phyloP scores from a whole-genome alignment of 1,139 yeast species.

The Williopsis jadinii region DNA sequence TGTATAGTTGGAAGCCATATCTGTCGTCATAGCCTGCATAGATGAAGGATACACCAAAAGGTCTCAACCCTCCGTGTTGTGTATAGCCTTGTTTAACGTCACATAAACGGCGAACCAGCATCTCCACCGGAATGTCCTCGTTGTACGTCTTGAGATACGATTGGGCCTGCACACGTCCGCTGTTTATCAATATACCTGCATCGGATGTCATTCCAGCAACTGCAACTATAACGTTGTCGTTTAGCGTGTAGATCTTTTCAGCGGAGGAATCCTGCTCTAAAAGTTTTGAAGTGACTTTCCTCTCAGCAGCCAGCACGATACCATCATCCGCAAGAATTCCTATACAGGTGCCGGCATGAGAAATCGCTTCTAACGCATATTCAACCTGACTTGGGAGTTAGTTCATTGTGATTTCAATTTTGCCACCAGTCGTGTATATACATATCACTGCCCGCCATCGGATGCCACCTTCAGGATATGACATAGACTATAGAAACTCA shows the following conservation, averaged over 20 bases:
- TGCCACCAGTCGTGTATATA: background rate
- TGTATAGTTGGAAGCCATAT: constrained; percentile 85
- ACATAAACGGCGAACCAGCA: constrained; percentile 81
- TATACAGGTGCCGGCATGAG: constrained; percentile 96
- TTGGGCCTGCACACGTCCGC: constrained; percentile 84
- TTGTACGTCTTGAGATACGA: constrained; percentile 76
- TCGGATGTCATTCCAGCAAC: constrained; percentile 99
- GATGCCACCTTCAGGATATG: no score
- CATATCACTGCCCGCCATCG: background rate
- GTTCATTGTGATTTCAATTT: constrained; percentile 1
- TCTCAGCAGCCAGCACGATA: constrained; percentile 92
- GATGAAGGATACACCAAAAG: constrained; percentile 94
- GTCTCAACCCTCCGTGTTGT: constrained; percentile 97
- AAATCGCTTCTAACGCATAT: constrained; percentile 94
- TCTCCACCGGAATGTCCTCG: constrained; percentile 89
- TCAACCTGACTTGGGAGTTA: constrained; percentile 46
- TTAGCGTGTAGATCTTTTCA: constrained; percentile 83
- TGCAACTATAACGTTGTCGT: constrained; percentile 82
- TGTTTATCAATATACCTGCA: constrained; percentile 84
- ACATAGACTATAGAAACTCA: constrained; percentile 21
- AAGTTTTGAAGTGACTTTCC: constrained; percentile 86
- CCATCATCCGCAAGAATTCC: constrained; percentile 92
- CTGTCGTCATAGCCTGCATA: constrained; percentile 94
- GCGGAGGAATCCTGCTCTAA: constrained; percentile 91
- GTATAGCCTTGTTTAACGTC: constrained; percentile 97